Evolutionary conservation across 768 basidiomycete species (phyloP).

Genomic region (Coprinellus micaceus): DNA sequence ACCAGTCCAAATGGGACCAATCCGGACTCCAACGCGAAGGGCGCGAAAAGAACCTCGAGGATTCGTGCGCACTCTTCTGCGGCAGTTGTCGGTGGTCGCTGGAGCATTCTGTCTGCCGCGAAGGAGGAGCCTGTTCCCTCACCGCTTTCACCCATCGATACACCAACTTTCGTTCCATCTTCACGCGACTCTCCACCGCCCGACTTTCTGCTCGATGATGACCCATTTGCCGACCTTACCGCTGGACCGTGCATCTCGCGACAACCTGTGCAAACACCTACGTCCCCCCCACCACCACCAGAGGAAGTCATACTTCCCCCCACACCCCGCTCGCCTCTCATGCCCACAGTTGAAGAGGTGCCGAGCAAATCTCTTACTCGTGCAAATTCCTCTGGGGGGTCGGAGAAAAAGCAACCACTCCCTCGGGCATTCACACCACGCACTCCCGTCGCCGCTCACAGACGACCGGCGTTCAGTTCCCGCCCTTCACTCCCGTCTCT

Average conservation of each 20-base stretch:
- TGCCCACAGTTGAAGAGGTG: constrained; percentile 14
- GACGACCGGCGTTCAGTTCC: constrained; percentile 44
- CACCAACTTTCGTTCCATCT: constrained; percentile 11
- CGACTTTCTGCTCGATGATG: constrained; percentile 59
- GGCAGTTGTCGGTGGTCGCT: not conserved
- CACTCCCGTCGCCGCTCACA: constrained; percentile 32
- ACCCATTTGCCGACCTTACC: constrained; percentile 68
- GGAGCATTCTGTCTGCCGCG: not conserved
- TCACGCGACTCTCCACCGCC: constrained; percentile 35
- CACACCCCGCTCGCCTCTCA: constrained; percentile 27
- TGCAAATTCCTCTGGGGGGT: constrained; percentile 1
- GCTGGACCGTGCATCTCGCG: constrained; percentile 17
- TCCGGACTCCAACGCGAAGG: not conserved
- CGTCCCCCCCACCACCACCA: constrained; percentile 12
- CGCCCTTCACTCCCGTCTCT: constrained; percentile 53
- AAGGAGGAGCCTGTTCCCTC: not conserved
- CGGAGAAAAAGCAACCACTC: not conserved
- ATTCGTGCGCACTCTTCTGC: constrained; percentile 24
- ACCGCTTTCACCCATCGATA: constrained; percentile 1
- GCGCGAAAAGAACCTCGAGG: constrained; percentile 17
- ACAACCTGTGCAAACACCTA: constrained; percentile 14
- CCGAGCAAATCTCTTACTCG: constrained; percentile 1
- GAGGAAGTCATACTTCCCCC: constrained; percentile 2
- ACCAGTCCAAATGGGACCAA: constrained; percentile 20
- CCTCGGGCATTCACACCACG: constrained; percentile 6